Evolutionary conservation across 2,329 filamentous ascomycete genomes (phyloP), one percentile per base, ranked within the genome.

Genomic region (Pseudocercospora pini-densiflorae): DNA sequence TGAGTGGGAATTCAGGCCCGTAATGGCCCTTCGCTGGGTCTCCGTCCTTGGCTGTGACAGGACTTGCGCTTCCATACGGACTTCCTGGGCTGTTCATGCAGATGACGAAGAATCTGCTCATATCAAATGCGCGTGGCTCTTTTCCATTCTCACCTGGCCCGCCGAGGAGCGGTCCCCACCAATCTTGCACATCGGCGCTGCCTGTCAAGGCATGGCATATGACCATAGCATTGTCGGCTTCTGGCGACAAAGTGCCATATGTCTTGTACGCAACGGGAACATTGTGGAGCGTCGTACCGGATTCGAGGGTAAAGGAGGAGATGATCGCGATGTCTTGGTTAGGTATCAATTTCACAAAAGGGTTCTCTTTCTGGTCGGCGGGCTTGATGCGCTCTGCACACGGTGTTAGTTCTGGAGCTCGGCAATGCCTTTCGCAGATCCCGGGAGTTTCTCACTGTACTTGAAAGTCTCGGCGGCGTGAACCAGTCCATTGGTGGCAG

Each of bases 1-100:
- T 97, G 70, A 99, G 82, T 55, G 95, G 95, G 73, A 99, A 99
- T 76, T 99, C 95, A 1, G 95, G 95, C 0, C 95, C 95, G 76
- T 99, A 99, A 72, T 87, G 87, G 19, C 88, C 93, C 69, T 92
- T 89, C 60, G 83, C 83, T 16, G 86, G 81, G 73, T 96, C 88
- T 14, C 93, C 93, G 75, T 97, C 90, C 78, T 92, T 96, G 72
- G 89, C 90, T 1, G 95, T 99, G 61, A 94, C 92, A 0, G 92
- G 92, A 77, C 92, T 94, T n/a, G 91, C 92, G 65, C 90, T 92
- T 31, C 92, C 92, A 75, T 96, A 96, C 0, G 92, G 92, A 74
- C 91, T 94, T 54, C 92, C 92, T 57, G 94, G 79, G 77, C 91
- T 93, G 81, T 95, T 95, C 84, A 94, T 90, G 79, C 92, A 95